Base-by-base conservation (phyloP, 2,329 filamentous ascomycete genomes). In the Graphium sp. region DNA sequence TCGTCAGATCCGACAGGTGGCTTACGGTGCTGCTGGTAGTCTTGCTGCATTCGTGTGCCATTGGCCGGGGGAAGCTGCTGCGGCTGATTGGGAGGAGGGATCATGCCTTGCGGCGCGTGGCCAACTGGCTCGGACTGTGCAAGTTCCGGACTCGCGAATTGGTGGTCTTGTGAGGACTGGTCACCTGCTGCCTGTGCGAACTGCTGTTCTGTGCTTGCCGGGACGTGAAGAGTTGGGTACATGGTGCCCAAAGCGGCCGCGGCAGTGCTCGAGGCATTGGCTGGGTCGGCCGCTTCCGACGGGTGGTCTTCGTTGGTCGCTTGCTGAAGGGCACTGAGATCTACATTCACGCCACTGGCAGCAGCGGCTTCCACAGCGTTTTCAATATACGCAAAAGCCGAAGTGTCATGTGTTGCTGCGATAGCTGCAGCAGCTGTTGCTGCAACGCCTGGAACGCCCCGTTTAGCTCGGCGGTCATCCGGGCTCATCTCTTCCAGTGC, bases 1-100 rank as follows among this genome's bases (percentile, higher is more conserved):
- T 95, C 87, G 30, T 92, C 83, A 2, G 84, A 89, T 3, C 89
- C 89, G n/a, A 95, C 89, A 6, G 76, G 71, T 6, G 85, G 85
- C 52, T 94, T 95, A 33, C 65, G 55, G 37, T 48, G 52, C 31
- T 59, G 50, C n/a, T 38, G 57, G 19, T 31, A 31, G 13, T 31
- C 29, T 51, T 38, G 59, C 40, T 8, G 55, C 38, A 8, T n/a
- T n/a, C n/a, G n/a, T n/a, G n/a, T n/a, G n/a, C n/a, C n/a, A n/a
- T n/a, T n/a, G 5, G 24, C 19, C 18, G 26, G 19, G 17, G 30
- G 28, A 13, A 13, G 23, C 4, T 20, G 37, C 18, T 31, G 33
- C 16, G 29, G 29, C 9, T 33, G 34, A 14, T 24, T 26, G 9
- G 24, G 19, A 6, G 24, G 28, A 22, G 26, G 27, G 12, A 32